Evolutionary conservation across 1,139 yeast genomes (phyloP).

Genomic region (Scheffersomyces cryptocercus): DNA sequence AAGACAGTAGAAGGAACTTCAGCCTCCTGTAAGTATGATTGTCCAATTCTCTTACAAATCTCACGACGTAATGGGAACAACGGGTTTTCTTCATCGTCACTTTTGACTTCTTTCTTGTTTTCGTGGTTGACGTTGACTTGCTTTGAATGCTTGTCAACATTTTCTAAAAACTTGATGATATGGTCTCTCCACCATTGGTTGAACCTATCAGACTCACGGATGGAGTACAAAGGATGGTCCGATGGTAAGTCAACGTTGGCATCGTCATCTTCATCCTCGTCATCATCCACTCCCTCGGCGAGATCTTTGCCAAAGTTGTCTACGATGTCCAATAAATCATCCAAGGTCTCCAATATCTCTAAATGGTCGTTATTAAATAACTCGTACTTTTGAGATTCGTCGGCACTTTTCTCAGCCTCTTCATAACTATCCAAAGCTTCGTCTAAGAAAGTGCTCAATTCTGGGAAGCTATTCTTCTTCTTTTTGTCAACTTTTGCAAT

Average conservation of each 20-base stretch:
- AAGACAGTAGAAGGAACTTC: conserved; percentile 60
- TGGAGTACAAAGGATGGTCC: conserved; percentile 55
- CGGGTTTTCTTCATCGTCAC: conserved; percentile 6
- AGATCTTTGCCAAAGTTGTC: conserved; percentile 62
- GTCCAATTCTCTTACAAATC: conserved; percentile 56
- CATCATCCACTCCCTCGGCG: conserved; percentile 43
- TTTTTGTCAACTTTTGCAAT: conserved; percentile 6
- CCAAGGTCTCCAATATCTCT: conserved; percentile 55
- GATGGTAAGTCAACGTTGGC: conserved; percentile 36
- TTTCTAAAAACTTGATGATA: conserved; percentile 42
- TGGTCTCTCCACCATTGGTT: conserved; percentile 61
- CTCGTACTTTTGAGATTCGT: conserved; percentile 21
- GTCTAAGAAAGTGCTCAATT: conserved; percentile 39
- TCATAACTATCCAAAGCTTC: conserved; percentile 46
- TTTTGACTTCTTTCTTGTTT: conserved; percentile 8
- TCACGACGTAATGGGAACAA: conserved; percentile 29
- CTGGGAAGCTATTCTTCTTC: conserved; percentile 24
- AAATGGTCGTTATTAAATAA: conserved; percentile 42
- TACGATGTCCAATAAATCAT: conserved; percentile 65
- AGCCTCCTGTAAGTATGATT: conserved; percentile 61
- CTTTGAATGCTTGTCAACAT: conserved; percentile 26
- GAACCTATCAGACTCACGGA: conserved; percentile 37
- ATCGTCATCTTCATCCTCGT: conserved; percentile 34
- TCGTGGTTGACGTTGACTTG: conserved; percentile 10
- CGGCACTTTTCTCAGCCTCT: conserved; percentile 40